Evolutionary conservation across 352 stramenopile species (phyloP), one percentile per base, ranked within the genome.

Genomic region (Globisporangium mamillatum): DNA sequence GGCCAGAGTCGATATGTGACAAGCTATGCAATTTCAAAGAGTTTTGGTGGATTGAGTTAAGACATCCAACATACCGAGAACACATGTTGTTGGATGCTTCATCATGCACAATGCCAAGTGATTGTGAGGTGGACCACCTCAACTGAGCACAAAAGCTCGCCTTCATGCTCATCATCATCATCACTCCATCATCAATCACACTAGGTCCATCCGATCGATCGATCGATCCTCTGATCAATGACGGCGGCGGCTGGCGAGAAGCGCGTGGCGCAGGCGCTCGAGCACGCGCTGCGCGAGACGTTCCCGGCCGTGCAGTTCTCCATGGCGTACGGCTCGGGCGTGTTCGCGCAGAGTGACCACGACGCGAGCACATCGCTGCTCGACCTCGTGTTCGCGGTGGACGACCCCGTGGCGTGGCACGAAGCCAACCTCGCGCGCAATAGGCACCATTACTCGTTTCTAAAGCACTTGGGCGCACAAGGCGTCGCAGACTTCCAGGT

Each of bases 321-420:
- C n/a, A 91, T 94, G 85, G 88, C 84, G 5, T 96, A 96, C 64
- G 88, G 88, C 6, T 96, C 88, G 16, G 80, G 83, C 27, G 86
- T 96, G 3, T 96, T 96, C 67, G 70, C 79, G 72, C 88, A 96
- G 68, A 80, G 72, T 55, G 77, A 91, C 67, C 86, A 94, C 75
- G 81, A 96, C 69, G 75, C 75, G 59, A 93, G 84, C 69, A 72
- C 70, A 50, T 90, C 84, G 38, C 93, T 97, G 88, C 77, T 97
- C 48, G 91, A 97, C 65, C 82, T 97, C 46, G 87, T 97, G 9
- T 91, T 97, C 60, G 91, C 86, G 1, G 91, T 97, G 48, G 78
- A 92, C 59, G 84, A 97, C 69, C 81, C 91, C 20, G 68, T 75
- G 29, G 71, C 73, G 59, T 97, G 91, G 91, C 91, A 97, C 79